phyloP scores from a whole-genome alignment of 257 asterid genomes.

The Jacaranda copaia region DNA sequence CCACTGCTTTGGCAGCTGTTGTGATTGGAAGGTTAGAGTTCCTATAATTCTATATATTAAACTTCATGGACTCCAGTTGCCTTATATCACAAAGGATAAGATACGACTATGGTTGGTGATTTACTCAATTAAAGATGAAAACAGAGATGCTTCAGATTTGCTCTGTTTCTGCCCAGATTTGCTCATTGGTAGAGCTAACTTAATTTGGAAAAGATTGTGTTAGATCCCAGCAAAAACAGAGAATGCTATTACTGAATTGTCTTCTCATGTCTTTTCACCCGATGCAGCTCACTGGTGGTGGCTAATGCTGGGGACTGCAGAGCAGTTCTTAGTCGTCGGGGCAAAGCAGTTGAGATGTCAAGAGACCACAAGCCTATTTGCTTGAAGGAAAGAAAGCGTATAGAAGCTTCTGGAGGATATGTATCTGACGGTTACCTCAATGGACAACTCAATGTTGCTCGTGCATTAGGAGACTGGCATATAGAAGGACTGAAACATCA shows the following conservation, averaged over 20 bases:
- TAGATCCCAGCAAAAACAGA: not conserved
- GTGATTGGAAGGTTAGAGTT: slow-evolving; percentile 72
- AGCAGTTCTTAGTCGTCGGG: slow-evolving; percentile 93
- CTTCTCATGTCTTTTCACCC: slow-evolving; percentile 8
- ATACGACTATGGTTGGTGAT: too few species aligned
- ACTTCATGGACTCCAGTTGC: too few species aligned
- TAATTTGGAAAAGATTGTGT: slow-evolving; percentile 11
- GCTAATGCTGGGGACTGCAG: slow-evolving; percentile 98
- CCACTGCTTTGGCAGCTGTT: slow-evolving; percentile 95
- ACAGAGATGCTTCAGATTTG: too few species aligned
- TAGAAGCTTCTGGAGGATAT: slow-evolving; percentile 95
- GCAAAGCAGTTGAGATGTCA: slow-evolving; percentile 97
- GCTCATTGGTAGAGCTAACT: too few species aligned
- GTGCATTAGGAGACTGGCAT: slow-evolving; percentile 98
- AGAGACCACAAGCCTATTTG: slow-evolving; percentile 87
- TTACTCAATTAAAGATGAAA: too few species aligned
- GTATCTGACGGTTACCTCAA: slow-evolving; percentile 89
- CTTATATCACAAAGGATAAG: too few species aligned
- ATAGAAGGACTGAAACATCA: slow-evolving; percentile 77
- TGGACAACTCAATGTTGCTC: slow-evolving; percentile 92
- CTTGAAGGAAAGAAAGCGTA: slow-evolving; percentile 66
- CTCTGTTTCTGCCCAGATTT: too few species aligned
- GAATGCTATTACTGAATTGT: not conserved
- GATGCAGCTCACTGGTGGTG: slow-evolving; percentile 81
- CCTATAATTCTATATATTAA: too few species aligned